These are phyloP conservation scores for Inga laurina DNA, from an alignment of 306 rosid species.

Conservation along the genomic window DNA sequence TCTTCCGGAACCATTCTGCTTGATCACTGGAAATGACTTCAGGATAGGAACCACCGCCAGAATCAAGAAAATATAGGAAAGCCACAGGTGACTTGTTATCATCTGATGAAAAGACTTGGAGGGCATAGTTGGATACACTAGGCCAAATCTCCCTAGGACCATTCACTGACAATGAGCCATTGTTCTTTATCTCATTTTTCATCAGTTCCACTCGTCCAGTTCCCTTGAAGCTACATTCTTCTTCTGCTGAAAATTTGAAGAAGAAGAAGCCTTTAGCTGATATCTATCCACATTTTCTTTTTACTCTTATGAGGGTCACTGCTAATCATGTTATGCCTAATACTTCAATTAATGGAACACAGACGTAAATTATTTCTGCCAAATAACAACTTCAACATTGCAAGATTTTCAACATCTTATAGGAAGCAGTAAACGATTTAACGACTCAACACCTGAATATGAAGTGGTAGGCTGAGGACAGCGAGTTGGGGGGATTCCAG, in stretches of 20 bases:
- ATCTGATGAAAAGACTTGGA: constrained; percentile 52
- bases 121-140: constrained; percentile 74
- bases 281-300: too few species aligned
- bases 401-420: not conserved
- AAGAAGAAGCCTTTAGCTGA: constrained; percentile 3
- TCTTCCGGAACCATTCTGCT: constrained; percentile 64
- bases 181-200: constrained; percentile 55
- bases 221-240: constrained; percentile 75
- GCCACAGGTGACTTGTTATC: constrained; percentile 55
- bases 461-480: constrained; percentile 48
- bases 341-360: constrained; percentile 13
- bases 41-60: constrained; percentile 95
- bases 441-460: constrained; percentile 44
- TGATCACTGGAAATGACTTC: constrained; percentile 71
- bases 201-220: constrained; percentile 60
- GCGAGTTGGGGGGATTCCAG: constrained; percentile 61
- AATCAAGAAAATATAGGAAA: constrained; percentile 77
- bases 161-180: constrained; percentile 46
- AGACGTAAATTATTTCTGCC: constrained; percentile 10
- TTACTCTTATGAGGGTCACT: not conserved
- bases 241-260: constrained; percentile 40
- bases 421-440: not conserved
- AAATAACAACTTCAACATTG: not conserved
- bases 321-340: not conserved
- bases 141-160: constrained; percentile 87